Evolutionary conservation across 805 yeast genomes (phyloP).

Genomic region (Isabelozyma pseudorhagii): DNA sequence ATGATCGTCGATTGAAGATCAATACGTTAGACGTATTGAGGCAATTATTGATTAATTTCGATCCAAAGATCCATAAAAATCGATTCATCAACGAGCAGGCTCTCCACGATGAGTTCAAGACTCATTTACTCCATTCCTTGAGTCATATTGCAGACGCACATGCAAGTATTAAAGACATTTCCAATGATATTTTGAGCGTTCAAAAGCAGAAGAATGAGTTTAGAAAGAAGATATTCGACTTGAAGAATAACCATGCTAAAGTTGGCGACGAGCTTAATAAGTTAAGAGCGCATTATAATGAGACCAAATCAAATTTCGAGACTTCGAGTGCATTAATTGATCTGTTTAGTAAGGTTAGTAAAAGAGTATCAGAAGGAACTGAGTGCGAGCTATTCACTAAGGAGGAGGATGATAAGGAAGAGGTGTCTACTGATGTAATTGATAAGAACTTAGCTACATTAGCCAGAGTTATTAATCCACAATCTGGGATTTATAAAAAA

Average conservation of each 20-base stretch:
- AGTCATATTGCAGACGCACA: slow-evolving; percentile 31
- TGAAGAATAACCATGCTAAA: slow-evolving; percentile 24
- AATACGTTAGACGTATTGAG: slow-evolving; percentile 37
- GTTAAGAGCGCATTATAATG: slow-evolving; percentile 18
- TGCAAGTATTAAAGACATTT: slow-evolving; percentile 29
- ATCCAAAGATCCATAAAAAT: slow-evolving; percentile 15
- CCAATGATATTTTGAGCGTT: slow-evolving; percentile 21
- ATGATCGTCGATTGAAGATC: slow-evolving; percentile 22
- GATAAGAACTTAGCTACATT: slow-evolving; percentile 8
- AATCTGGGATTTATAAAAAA: slow-evolving; percentile 20
- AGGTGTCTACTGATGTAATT: slow-evolving; percentile 2
- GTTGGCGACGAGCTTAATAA: slow-evolving; percentile 31
- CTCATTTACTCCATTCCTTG: slow-evolving; percentile 24
- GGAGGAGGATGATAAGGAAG: slow-evolving; percentile 3
- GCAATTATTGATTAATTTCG: slow-evolving; percentile 26
- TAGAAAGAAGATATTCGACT: slow-evolving; percentile 26
- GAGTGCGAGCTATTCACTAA: not conserved
- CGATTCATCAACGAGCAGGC: slow-evolving; percentile 15
- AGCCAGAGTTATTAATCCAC: slow-evolving; percentile 19
- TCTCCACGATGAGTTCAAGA: slow-evolving; percentile 29
- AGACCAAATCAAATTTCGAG: slow-evolving; percentile 11
- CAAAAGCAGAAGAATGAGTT: slow-evolving; percentile 31
- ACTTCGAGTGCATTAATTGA: slow-evolving; percentile 9
- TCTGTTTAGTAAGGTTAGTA: slow-evolving; percentile 4
- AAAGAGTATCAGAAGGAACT: not conserved